Conservation (phyloP, 1,139 yeast genomes). For the Suhomyces taliae region DNA sequence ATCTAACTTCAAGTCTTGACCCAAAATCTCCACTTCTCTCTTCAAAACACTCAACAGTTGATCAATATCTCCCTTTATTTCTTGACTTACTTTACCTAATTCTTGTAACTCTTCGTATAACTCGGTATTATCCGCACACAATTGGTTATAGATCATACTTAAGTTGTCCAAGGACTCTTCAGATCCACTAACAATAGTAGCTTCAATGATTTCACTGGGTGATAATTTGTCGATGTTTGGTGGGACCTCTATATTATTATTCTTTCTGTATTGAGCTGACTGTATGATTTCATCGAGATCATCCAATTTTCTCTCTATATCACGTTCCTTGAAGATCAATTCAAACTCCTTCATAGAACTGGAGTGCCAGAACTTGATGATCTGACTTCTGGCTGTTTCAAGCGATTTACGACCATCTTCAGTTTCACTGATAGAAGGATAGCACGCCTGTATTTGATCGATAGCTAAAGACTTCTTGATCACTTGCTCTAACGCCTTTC, state of each 20-base stretch:
- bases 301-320: conserved; percentile 55
- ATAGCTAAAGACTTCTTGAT: conserved; percentile 55
- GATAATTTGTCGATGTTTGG: conserved; percentile 32
- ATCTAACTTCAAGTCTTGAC: conserved; percentile 23
- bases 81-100: conserved; percentile 24
- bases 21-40: conserved; percentile 31
- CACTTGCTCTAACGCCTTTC: conserved; percentile 70
- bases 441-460: conserved; percentile 65
- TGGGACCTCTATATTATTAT: conserved; percentile 20
- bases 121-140: conserved; percentile 37
- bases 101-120: conserved; percentile 25
- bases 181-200: conserved; percentile 27
- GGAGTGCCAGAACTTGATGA: conserved; percentile 59
- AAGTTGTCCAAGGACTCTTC: conserved; percentile 30
- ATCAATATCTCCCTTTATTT: conserved; percentile 24
- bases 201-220: conserved; percentile 37
- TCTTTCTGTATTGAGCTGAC: conserved; percentile 45
- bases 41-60: conserved; percentile 24
- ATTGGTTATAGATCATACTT: conserved; percentile 38
- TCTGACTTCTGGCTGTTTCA: conserved; percentile 59
- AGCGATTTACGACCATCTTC: conserved; percentile 53
- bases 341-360: conserved; percentile 64
- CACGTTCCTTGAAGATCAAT: conserved; percentile 63
- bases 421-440: conserved; percentile 56
- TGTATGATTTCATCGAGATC: conserved; percentile 66